Evolutionary conservation across 73 alveolate species (phyloP), one percentile per base, ranked within the genome.

Genomic region (Uronychia setigera): DNA sequence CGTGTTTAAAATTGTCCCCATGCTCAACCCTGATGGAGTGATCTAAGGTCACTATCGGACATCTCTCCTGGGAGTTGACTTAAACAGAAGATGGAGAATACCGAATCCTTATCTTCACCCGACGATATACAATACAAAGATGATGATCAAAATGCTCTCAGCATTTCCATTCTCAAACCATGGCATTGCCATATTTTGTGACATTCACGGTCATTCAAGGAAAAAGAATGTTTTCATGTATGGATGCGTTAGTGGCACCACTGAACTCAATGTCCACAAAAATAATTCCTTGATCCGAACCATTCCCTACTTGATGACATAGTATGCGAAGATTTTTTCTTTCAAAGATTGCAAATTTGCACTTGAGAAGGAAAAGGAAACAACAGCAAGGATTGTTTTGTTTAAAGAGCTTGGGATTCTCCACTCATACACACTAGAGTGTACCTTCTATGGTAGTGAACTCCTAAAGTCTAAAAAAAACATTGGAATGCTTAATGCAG

Each of bases 1-100:
- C 78, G 83, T 93, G 26, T 89, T 95, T 60, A 89, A 90, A 79
- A 85, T 94, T 33, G 94, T 97, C 0, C 99, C 99, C 0, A 96
- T 96, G 99, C 97, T 97, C 83, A 97, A 97, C 89, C 99, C 99
- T 0, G 99, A 97, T 88, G 99, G 99, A 28, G 99, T 97, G 0
- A 91, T 96, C 32, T 94, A 89, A 1, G 99, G 99, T 0, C 96
- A 97, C 89, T 96, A 94, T 35, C 77, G 99, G 46, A 93, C 98
- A 29, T 88, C 97, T 30, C 79, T 96, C 78, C 86, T 94, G n/a
- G 99, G 99, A 76, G 96, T 94, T 60, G 99, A 97, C 82, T 82
- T 97, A 60, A 97, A 97, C 87, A 81, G 99, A 88, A 86, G 99
- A 82, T 95, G 99, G 99, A 60, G 77, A 29, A 88, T 89, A 78